phyloP scores from a whole-genome alignment of 2,329 filamentous ascomycete species.

The Fusarium compactum region DNA sequence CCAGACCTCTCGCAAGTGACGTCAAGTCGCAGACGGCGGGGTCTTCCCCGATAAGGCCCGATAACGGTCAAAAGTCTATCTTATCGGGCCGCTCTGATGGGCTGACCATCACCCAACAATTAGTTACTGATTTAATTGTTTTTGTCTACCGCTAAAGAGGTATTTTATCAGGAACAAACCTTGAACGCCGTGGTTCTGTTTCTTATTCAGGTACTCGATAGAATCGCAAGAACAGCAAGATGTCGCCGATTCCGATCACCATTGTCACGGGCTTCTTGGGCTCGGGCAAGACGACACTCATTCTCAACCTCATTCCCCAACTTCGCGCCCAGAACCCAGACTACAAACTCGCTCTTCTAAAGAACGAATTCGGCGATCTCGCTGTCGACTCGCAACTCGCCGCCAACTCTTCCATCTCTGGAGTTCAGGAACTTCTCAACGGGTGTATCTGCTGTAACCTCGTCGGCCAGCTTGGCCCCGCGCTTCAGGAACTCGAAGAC shows the following conservation, averaged over 20 bases:
- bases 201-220: background rate
- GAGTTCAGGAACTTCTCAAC: conserved; percentile 92
- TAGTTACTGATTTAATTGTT: background rate
- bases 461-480: conserved; percentile 87
- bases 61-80: conserved; percentile 40
- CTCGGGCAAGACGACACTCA: conserved; percentile 94
- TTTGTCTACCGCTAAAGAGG: conserved; percentile 34
- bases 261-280: conserved; percentile 97
- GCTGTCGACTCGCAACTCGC: conserved; percentile 95
- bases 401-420: conserved; percentile 82
- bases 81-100: conserved; percentile 44
- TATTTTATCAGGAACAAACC: conserved; percentile 37
- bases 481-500: conserved; percentile 78
- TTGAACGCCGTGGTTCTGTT: conserved; percentile 1
- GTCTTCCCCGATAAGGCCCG: conserved; percentile 35
- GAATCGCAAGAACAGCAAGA: conserved; percentile 47
- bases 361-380: conserved; percentile 98
- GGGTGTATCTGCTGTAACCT: conserved; percentile 99
- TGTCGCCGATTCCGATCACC: conserved; percentile 86
- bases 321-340: conserved; percentile 75
- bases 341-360: conserved; percentile 93
- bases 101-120: conserved; percentile 37
- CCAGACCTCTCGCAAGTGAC: conserved; percentile 26
- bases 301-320: conserved; percentile 93
- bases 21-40: conserved; percentile 41